Conservation (phyloP, 1,139 yeast species). For the Lodderomyces orthopsilosis region DNA sequence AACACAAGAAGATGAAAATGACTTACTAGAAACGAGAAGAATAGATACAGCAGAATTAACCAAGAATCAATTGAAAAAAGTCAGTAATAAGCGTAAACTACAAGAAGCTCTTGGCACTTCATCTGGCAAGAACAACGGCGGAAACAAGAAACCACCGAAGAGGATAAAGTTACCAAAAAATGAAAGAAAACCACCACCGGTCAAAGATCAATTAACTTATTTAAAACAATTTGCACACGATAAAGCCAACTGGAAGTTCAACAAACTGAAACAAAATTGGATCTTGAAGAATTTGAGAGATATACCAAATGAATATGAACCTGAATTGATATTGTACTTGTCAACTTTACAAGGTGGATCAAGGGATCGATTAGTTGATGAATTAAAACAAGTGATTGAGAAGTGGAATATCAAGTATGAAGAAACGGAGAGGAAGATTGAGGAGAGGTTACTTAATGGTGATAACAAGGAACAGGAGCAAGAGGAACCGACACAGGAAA, state of each 20-base stretch:
- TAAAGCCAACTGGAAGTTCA: conserved; percentile 77
- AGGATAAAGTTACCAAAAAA: conserved; percentile 71
- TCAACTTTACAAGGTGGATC: conserved; percentile 76
- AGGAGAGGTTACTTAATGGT: conserved; percentile 29
- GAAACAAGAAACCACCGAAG: conserved; percentile 61
- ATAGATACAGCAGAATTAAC: conserved; percentile 47
- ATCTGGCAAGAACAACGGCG: not conserved
- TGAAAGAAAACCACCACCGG: conserved; percentile 74
- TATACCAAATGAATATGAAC: conserved; percentile 57
- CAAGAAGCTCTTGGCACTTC: conserved; percentile 20
- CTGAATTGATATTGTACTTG: conserved; percentile 55
- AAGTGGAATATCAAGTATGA: conserved; percentile 58
- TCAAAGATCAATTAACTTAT: conserved; percentile 77
- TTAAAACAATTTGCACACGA: conserved; percentile 64
- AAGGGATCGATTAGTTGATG: conserved; percentile 53
- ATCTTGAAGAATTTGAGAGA: conserved; percentile 62
- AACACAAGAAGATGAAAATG: conserved; percentile 35
- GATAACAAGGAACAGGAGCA: conserved; percentile 17
- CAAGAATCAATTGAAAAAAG: conserved; percentile 46
- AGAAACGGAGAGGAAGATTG: conserved; percentile 38
- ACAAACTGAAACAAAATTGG: conserved; percentile 95
- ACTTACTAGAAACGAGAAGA: conserved; percentile 33
- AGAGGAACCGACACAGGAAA: conserved; percentile 19
- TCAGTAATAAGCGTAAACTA: conserved; percentile 29
- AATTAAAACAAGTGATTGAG: conserved; percentile 45